Conservation (phyloP, 2,329 filamentous ascomycete species). For the Exophiala sp. region DNA sequence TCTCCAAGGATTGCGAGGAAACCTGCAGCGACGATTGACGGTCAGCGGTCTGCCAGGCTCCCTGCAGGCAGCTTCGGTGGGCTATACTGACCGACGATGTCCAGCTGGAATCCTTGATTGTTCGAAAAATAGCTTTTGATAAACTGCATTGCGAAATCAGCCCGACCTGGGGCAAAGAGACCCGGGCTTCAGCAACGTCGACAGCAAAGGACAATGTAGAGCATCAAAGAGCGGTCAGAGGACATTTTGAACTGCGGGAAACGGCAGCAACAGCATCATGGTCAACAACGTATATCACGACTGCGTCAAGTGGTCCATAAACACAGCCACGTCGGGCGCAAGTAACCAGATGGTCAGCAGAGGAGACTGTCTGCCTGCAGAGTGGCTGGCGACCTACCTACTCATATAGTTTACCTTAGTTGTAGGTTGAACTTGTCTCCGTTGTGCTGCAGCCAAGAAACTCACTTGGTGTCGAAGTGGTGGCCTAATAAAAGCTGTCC, state of each 20-base stretch:
- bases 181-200: neutral
- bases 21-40: slow-evolving; percentile 14
- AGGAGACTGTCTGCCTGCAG: no score
- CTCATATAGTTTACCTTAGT: neutral
- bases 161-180: neutral
- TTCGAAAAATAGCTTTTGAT: slow-evolving; percentile 18
- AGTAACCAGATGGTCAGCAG: neutral
- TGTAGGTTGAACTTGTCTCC: neutral
- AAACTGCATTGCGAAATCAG: slow-evolving; percentile 16
- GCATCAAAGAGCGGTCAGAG: neutral
- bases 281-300: neutral
- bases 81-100: slow-evolving; percentile 44
- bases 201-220: neutral
- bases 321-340: slow-evolving; percentile 6
- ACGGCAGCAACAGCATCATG: slow-evolving; percentile 1
- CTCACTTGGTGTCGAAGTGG: slow-evolving; percentile 1
- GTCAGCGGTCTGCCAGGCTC: slow-evolving; percentile 1
- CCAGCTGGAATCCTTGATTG: slow-evolving; percentile 43
- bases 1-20: slow-evolving; percentile 51
- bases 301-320: neutral
- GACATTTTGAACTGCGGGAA: no score
- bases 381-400: neutral
- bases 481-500: neutral
- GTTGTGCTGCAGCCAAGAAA: slow-evolving; percentile 11
- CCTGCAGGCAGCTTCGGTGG: neutral